Evolutionary conservation across 345 rosid genomes (phyloP), one percentile per base, ranked within the genome.

Genomic region (Eucalyptus regnans): DNA sequence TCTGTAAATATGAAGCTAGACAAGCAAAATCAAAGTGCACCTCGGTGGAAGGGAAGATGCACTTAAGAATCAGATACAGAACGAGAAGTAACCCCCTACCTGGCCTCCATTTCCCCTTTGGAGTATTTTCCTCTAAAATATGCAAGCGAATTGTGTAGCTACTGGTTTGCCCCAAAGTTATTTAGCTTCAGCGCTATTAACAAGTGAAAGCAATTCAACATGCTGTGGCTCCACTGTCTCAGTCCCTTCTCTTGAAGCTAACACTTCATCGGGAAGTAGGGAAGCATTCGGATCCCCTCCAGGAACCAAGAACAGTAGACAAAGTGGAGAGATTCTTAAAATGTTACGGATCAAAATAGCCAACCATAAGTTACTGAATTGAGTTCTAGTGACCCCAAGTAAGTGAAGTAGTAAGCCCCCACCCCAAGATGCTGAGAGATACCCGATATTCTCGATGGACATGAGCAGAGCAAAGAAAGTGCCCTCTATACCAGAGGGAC

Each of bases 391-490:
- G 51, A 94, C 95, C 3, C 93, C 90, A 90, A 93, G 89, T 49
- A 91, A 41, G 89, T 93, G 94, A 86, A 96, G 96, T 50, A 94
- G 81, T 22, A 95, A 90, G 86, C 97, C 96, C 88, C 96, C 96
- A 6, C 91, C 92, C 97, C 97, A 94, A 8, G 96, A 91, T 12
- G 95, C 94, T 48, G 94, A 27, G 33, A 95, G 93, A 44, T 91
- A 43, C 87, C 96, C 98, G 15, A 93, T 66, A 87, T 96, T 92
- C 80, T 96, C 97, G 13, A 94, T 93, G 80, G 98, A 95, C 96
- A 95, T 96, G 87, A 96, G 93, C 89, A 95, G 88, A 87, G 98
- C 97, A 87, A 94, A 96, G 92, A 95, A 96, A 43, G 97, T 96
- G 87, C 96, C 98, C 88, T 95, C 97, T 90, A 93, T 94, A 27